Conservation (phyloP, 805 yeast genomes). For the Ogataea populi-albae region DNA sequence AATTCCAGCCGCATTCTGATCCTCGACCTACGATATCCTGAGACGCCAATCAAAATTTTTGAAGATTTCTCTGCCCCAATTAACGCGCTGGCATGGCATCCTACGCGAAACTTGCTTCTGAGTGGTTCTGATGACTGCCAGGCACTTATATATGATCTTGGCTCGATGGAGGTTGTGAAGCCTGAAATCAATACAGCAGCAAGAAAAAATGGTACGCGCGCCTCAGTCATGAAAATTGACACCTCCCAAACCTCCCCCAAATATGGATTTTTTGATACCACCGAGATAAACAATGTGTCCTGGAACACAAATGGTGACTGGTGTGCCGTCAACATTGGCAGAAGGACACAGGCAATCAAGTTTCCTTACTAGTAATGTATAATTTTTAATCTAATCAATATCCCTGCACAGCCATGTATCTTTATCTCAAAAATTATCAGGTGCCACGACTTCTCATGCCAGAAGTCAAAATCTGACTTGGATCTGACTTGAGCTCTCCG, state of each 20-base stretch:
- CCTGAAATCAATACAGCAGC: slow-evolving; percentile 8
- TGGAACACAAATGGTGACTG: slow-evolving; percentile 77
- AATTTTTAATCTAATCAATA: neutral
- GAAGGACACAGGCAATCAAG: slow-evolving; percentile 63
- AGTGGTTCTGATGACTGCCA: slow-evolving; percentile 75
- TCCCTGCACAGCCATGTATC: neutral
- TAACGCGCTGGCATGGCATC: slow-evolving; percentile 84
- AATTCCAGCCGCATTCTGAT: slow-evolving; percentile 63
- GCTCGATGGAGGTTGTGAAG: slow-evolving; percentile 18
- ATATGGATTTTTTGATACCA: slow-evolving; percentile 54
- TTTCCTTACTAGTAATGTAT: slow-evolving; percentile 1
- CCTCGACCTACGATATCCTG: slow-evolving; percentile 86
- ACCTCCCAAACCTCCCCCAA: too few species aligned
- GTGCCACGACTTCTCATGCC: too few species aligned
- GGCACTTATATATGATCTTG: slow-evolving; percentile 65
- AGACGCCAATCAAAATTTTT: slow-evolving; percentile 68
- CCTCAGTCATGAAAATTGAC: too few species aligned
- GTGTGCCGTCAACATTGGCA: slow-evolving; percentile 74
- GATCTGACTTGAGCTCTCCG: too few species aligned
- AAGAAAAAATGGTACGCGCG: neutral
- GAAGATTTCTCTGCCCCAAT: slow-evolving; percentile 67
- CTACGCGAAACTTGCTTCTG: slow-evolving; percentile 57
- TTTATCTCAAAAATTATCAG: slow-evolving; percentile 6
- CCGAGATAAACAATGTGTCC: slow-evolving; percentile 73
- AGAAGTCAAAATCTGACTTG: slow-evolving; percentile 7